phyloP scores from a whole-genome alignment of 257 asterid genomes.

The Solanum gracilifrons region DNA sequence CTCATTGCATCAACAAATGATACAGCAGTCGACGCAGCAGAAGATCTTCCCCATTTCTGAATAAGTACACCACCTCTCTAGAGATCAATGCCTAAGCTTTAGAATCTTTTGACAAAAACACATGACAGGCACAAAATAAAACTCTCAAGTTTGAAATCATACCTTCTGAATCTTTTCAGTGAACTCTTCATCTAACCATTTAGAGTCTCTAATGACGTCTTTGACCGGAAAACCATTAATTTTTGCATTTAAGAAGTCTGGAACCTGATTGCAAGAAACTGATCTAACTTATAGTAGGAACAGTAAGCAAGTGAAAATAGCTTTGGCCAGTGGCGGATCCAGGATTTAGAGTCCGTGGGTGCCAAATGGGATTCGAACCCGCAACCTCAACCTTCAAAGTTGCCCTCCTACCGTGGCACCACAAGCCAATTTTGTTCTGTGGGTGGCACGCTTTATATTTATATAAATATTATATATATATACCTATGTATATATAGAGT shows the following conservation, averaged over 20 bases:
- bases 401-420: too few relatives aligned
- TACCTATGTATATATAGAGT: too few relatives aligned
- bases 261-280: slow-evolving; percentile 42
- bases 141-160: background rate
- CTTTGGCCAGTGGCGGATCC: too few relatives aligned
- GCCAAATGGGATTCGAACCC: too few relatives aligned
- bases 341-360: too few relatives aligned
- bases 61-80: slow-evolving; percentile 97
- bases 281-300: background rate
- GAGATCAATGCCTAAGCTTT: background rate
- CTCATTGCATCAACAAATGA: slow-evolving; percentile 77
- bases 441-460: too few relatives aligned
- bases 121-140: background rate
- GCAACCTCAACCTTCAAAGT: too few relatives aligned
- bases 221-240: slow-evolving; percentile 68
- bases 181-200: slow-evolving; percentile 94
- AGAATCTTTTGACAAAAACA: background rate
- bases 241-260: slow-evolving; percentile 82
- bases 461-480: too few relatives aligned
- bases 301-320: background rate
- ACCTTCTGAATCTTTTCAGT: slow-evolving; percentile 84
- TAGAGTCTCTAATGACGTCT: slow-evolving; percentile 66
- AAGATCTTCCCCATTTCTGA: slow-evolving; percentile 97
- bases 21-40: slow-evolving; percentile 93
- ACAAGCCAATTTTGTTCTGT: too few relatives aligned